These are phyloP conservation scores for Penicillium sp. DNA, from an alignment of 2,329 filamentous ascomycete genomes.

Conservation along the genomic window DNA sequence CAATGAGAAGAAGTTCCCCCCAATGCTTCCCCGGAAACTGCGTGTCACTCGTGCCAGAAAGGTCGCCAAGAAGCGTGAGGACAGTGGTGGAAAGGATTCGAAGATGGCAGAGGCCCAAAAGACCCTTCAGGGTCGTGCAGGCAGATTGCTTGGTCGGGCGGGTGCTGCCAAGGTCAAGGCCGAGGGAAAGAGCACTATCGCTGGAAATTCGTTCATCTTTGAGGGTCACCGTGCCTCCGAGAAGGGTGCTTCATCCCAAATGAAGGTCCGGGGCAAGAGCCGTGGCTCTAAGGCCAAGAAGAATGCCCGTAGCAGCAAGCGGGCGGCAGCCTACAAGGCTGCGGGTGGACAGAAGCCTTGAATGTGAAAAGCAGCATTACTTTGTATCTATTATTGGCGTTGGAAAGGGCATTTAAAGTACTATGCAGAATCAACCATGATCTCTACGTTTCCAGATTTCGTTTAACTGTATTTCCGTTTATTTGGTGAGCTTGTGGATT, in stretches of 20 bases:
- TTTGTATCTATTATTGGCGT: constrained; percentile 22
- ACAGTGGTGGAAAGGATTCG: constrained; percentile 19
- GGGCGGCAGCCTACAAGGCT: constrained; percentile 46
- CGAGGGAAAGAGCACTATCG: constrained; percentile 27
- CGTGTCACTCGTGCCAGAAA: constrained; percentile 86
- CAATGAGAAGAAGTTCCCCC: constrained; percentile 89
- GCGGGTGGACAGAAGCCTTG: constrained; percentile 34
- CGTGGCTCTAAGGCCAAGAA: constrained; percentile 43
- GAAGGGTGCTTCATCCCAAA: constrained; percentile 25
- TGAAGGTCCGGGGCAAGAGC: constrained; percentile 41
- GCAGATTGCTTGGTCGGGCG: constrained; percentile 39
- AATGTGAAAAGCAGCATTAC: constrained; percentile 6
- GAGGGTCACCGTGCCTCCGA: constrained; percentile 47
- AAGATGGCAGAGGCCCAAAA: constrained; percentile 29
- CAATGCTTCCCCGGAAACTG: constrained; percentile 84
- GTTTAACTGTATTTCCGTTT: neutral
- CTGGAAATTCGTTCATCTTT: constrained; percentile 42
- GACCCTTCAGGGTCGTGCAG: constrained; percentile 42
- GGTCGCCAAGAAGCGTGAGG: constrained; percentile 48
- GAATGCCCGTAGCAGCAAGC: constrained; percentile 43
- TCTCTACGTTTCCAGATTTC: neutral
- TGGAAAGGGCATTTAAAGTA: constrained; percentile 21
- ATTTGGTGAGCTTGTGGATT: neutral
- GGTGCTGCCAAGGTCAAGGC: constrained; percentile 39
- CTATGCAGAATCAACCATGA: constrained; percentile 12